Conservation (phyloP, 208 protist species). For the Strigomonas galati region DNA sequence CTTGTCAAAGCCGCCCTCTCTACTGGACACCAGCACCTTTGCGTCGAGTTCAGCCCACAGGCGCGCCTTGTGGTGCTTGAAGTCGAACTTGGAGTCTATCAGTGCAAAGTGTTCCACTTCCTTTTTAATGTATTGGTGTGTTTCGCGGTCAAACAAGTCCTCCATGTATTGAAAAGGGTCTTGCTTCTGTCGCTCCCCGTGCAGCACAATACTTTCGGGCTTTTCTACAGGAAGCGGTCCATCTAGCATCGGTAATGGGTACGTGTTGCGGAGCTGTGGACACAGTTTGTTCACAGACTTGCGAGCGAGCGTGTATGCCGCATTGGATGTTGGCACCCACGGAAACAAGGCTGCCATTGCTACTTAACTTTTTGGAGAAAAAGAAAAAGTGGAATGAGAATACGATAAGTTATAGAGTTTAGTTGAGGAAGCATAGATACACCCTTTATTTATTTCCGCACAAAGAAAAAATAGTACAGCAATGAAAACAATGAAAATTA, state of each 20-base stretch:
- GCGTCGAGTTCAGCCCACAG: slow-evolving; percentile 84
- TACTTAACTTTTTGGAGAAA: neutral
- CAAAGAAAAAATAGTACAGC: neutral
- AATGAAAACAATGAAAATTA: neutral
- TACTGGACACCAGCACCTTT: slow-evolving; percentile 80
- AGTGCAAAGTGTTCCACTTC: slow-evolving; percentile 72
- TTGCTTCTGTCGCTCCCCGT: slow-evolving; percentile 41
- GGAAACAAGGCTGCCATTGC: slow-evolving; percentile 78
- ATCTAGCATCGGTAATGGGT: slow-evolving; percentile 72
- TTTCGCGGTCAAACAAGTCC: slow-evolving; percentile 80
- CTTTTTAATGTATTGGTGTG: slow-evolving; percentile 56
- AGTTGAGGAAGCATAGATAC: no score
- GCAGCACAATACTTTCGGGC: slow-evolving; percentile 40
- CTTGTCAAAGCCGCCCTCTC: slow-evolving; percentile 89
- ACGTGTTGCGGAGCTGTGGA: slow-evolving; percentile 65
- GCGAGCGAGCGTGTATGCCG: slow-evolving; percentile 42
- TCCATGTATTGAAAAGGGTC: slow-evolving; percentile 91
- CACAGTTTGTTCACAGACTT: slow-evolving; percentile 59
- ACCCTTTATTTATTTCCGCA: neutral
- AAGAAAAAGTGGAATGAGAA: slow-evolving; percentile 6
- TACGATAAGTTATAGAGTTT: neutral
- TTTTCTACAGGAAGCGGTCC: slow-evolving; percentile 70
- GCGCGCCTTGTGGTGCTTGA: slow-evolving; percentile 78
- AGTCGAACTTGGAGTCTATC: slow-evolving; percentile 78
- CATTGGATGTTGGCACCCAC: slow-evolving; percentile 76